Conservation (phyloP, 495 filamentous ascomycete genomes). For the Apodospora peruviana region DNA sequence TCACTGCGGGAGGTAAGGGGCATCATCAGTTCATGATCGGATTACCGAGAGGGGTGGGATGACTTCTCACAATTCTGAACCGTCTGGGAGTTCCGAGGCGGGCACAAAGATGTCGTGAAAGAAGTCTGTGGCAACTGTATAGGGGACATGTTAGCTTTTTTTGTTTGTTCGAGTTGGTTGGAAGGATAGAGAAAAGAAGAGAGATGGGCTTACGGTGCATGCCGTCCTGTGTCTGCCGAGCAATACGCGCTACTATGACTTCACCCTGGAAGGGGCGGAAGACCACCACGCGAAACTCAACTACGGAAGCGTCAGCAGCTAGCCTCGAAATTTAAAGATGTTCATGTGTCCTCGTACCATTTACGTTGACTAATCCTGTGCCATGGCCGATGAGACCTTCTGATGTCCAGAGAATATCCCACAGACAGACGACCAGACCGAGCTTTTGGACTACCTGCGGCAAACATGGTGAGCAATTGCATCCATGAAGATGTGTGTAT, state of each 20-base stretch:
- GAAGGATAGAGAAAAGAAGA: background rate
- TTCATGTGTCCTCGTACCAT: slow-evolving; percentile 56
- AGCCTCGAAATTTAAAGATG: background rate
- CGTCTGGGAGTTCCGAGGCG: slow-evolving; percentile 59
- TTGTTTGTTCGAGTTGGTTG: no score
- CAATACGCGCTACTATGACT: slow-evolving; percentile 76
- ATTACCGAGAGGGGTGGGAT: background rate
- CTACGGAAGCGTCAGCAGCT: slow-evolving; percentile 37
- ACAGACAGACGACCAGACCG: slow-evolving; percentile 87
- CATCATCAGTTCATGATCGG: background rate
- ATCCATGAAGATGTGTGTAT: background rate
- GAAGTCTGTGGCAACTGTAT: slow-evolving; percentile 75
- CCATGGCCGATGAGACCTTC: slow-evolving; percentile 92
- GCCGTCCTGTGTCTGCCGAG: slow-evolving; percentile 60
- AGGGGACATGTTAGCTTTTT: background rate
- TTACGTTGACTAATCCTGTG: slow-evolving; percentile 83
- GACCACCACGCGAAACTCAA: slow-evolving; percentile 87
- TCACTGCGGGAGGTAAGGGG: slow-evolving; percentile 39
- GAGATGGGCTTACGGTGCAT: slow-evolving; percentile 57
- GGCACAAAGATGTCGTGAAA: slow-evolving; percentile 87
- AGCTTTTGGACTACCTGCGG: slow-evolving; percentile 55
- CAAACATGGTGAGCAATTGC: background rate
- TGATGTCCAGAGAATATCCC: slow-evolving; percentile 76
- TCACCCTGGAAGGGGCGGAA: slow-evolving; percentile 94
- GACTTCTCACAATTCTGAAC: slow-evolving; percentile 62